Base-by-base conservation (phyloP, 1,139 yeast genomes). In the Candida glucosophila region DNA sequence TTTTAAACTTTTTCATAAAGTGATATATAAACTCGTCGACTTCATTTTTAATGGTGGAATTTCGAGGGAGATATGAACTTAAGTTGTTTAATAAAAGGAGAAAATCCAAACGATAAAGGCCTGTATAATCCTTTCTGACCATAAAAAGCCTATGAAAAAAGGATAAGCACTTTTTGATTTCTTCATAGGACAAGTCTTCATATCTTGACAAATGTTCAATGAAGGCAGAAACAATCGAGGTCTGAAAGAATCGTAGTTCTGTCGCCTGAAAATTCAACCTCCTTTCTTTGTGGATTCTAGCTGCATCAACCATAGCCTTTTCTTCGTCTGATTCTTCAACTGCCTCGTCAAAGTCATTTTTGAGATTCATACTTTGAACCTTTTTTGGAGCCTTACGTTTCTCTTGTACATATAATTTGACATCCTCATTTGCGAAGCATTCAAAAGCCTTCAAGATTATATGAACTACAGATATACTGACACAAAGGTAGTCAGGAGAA, bases 131-230 rank as follows among this genome's bases (percentile, higher is more conserved):
- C 18, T 74, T 67, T 31, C 74, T 64, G 0, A 57, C 45, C 27
- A 78, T 77, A 39, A 86, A 76, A 0, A 85, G 52, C 19, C 83
- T 60, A 44, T 83, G 86, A 42, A 86, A 75, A 44, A 74, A 88
- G 1, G 77, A 61, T 15, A 90, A 46, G 12, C 80, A 76, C 31
- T 68, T 64, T 40, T 76, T 77, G 24, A 90, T 58, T 30, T 78
- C 78, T 8, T 57, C 64, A 27, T 69, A 72, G 1, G 67, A 54
- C 25, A 88, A 53, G 33, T 86, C 95, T 27, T 59, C 62, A 43
- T 62, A 85, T 34, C 78, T 62, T 2, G 59, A 46, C 14, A 76
- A 47, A 29, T 61, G 68, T 18, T 59, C 64, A 29, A 72, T 62
- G 40, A 73, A 74, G 2, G 77, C 58, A n/a, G 70, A 55, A 6